phyloP scores from a whole-genome alignment of 805 yeast genomes.

The Naumovozyma castellii region DNA sequence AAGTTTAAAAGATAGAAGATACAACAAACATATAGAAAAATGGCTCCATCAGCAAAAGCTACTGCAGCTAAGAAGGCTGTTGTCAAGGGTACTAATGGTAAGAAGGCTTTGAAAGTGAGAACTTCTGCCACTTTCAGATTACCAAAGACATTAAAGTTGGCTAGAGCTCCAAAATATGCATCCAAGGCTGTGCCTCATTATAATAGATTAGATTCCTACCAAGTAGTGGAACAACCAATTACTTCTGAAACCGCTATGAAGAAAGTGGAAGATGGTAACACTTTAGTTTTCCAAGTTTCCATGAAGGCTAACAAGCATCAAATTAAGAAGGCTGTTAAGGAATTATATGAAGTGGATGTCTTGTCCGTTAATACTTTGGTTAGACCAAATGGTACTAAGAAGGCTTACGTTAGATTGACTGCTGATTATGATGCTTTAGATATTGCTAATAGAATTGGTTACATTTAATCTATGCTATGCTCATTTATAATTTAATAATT shows the following conservation, averaged over 20 bases:
- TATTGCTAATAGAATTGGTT: constrained; percentile 98
- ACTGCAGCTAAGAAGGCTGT: constrained; percentile 96
- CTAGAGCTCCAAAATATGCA: constrained; percentile 90
- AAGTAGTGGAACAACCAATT: constrained; percentile 83
- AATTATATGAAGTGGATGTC: constrained; percentile 92
- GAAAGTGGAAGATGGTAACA: constrained; percentile 98
- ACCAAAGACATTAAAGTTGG: constrained; percentile 90
- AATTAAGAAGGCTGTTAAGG: constrained; percentile 95
- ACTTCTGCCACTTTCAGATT: constrained; percentile 87
- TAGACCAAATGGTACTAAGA: constrained; percentile 98
- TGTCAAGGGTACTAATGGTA: constrained; percentile 87
- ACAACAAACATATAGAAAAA: not conserved
- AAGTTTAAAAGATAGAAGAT: no score
- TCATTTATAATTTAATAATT: constrained; percentile 3
- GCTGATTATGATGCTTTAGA: constrained; percentile 98
- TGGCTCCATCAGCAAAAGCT: constrained; percentile 50
- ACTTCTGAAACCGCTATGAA: constrained; percentile 97
- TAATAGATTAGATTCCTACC: constrained; percentile 92
- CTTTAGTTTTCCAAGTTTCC: constrained; percentile 95
- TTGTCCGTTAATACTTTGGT: constrained; percentile 88
- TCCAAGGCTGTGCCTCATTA: constrained; percentile 92
- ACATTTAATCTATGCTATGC: constrained; percentile 50
- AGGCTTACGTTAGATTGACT: constrained; percentile 96
- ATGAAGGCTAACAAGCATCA: constrained; percentile 94
- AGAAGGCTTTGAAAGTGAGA: constrained; percentile 86